Evolutionary conservation across 305 asterid genomes (phyloP).

Genomic region (Ajuga reptans): DNA sequence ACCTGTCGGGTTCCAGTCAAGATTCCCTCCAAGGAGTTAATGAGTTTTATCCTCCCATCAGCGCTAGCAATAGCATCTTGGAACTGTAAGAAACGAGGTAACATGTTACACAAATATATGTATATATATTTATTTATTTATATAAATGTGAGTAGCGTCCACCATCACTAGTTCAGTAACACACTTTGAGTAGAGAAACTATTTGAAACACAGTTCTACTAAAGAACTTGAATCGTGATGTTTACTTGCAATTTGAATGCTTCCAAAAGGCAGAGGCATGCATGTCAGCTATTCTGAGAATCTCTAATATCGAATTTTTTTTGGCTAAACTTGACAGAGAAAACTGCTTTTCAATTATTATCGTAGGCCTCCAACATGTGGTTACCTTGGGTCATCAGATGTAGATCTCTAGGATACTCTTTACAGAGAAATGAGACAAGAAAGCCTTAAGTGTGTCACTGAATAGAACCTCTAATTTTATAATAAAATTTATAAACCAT

Average conservation of each 20-base stretch:
- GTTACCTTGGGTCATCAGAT: neutral
- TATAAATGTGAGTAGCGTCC: too few relatives aligned
- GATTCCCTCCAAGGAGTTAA: slow-evolving; percentile 66
- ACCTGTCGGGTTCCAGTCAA: slow-evolving; percentile 68
- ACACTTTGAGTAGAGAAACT: neutral
- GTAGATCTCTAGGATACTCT: neutral
- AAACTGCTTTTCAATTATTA: neutral
- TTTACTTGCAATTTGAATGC: neutral
- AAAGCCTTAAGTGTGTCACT: neutral
- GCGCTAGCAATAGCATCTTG: slow-evolving; percentile 66
- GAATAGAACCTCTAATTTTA: too few relatives aligned
- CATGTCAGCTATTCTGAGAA: neutral
- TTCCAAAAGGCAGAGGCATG: neutral
- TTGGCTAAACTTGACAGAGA: neutral
- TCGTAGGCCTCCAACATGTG: neutral
- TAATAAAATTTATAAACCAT: neutral
- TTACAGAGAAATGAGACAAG: neutral
- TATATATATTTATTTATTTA: too few relatives aligned
- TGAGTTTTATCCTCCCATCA: slow-evolving; percentile 57
- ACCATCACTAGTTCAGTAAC: neutral
- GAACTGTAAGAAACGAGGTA: slow-evolving; percentile 39
- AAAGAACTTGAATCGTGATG: neutral
- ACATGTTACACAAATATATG: neutral
- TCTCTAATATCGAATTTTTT: neutral
- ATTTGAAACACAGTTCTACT: neutral